Evolutionary conservation across 768 basidiomycete species (phyloP), one percentile per base, ranked within the genome.

Genomic region (Tulasnella sp.): DNA sequence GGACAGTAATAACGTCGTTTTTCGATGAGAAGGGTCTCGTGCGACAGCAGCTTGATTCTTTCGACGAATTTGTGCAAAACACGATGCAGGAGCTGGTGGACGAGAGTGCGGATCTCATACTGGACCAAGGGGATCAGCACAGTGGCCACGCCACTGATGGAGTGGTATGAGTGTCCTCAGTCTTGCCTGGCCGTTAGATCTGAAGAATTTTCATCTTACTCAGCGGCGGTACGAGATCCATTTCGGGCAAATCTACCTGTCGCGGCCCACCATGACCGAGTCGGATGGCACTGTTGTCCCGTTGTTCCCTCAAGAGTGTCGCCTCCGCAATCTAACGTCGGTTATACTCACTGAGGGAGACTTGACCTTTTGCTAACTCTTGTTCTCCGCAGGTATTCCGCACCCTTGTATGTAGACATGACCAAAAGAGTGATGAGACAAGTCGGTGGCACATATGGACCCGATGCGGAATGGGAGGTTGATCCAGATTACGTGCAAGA

Each of bases 81-180:
- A 98, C 96, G 19, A 98, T 99, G 96, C 97, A 99, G 86, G 98
- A 99, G 85, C 89, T 99, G 36, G 97, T 99, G 31, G 98, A 98
- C 85, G 98, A 99, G 87, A 95, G 95, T 82, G 87, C 92, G n/a
- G 95, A 95, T 83, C 91, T 99, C 83, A 96, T 97, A 82, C 88
- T 99, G 73, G 97, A 99, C 86, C 98, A 99, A 86, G 93, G 93
- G 75, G 93, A 95, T 85, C 98, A 99, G 86, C 96, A 98, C 85
- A 94, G 96, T 12, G 97, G 97, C 7, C 92, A 94, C 81, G 91
- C 92, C 68, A 86, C 88, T 80, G 90, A 91, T 80, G 81, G 80
- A 48, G 82, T 83, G 75, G 84, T 84, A 73, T 77, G 84, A 77
- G 31, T 24, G 19, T 38, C 74, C 38, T 62, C 62, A 48, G 21